Base-by-base conservation (phyloP, 1,284 basidiomycete genomes). In the Boletus calvinii region DNA sequence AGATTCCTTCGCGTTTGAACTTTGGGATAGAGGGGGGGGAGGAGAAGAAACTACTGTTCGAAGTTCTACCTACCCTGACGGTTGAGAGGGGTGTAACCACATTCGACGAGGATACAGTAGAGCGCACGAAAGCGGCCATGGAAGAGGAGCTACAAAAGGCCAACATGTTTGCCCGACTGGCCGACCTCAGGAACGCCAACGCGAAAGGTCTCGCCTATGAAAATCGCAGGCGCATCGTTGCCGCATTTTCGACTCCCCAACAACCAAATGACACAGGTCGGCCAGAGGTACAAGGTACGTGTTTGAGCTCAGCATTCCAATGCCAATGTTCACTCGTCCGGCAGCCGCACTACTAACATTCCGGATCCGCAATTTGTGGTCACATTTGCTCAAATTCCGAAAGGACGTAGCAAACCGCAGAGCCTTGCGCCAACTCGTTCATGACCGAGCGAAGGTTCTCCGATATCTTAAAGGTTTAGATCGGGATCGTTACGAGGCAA, bases 171-270 rank as follows among this genome's bases (percentile, higher is more conserved):
- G 82, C 86, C 32, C 78, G 81, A 55, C 73, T 94, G 35, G 72
- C 94, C 43, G 94, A 97, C 71, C 72, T 98, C 62, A 76, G 87
- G 54, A 97, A 98, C 64, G 88, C 95, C 20, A 90, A 87, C 63
- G 90, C 91, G 35, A 77, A 74, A 43, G 92, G 91, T 17, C 87
- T 98, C 57, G 83, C 91, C 56, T 89, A 82, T 58, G 91, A 94
- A 72, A 98, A 98, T 70, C 79, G 87, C 55, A 77, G 83, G 62
- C 77, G 93, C 57, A 90, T 96, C 60, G 78, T 97, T 40, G 72
- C 74, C 11, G 85, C 82, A 49, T 98, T 98, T 75, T 94, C 90
- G 22, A 74, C 76, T 6, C 75, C 80, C 0, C 75, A 78, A 55
- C 83, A 84, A 50, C 80, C 81, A n/a, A 78, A 78, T 50, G 89